phyloP scores from a whole-genome alignment of 305 asterid genomes.

The Rubia balearica region DNA sequence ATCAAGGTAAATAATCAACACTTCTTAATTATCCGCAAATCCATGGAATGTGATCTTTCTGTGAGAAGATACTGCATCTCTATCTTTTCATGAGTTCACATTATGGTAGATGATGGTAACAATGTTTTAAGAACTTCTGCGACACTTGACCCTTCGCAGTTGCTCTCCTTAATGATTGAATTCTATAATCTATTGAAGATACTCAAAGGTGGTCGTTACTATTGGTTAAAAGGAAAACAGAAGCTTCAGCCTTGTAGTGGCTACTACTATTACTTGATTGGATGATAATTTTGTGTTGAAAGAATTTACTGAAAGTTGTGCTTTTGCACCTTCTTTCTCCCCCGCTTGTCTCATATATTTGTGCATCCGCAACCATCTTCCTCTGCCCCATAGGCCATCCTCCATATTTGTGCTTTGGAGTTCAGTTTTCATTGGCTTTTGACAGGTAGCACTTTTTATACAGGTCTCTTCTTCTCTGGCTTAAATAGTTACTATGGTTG shows the following conservation, averaged over 20 bases:
- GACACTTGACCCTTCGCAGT: not conserved
- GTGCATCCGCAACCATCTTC: not conserved
- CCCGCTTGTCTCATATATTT: not conserved
- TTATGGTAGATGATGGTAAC: not conserved
- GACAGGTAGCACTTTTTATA: not conserved
- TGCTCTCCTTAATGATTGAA: not conserved
- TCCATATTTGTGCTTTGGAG: not conserved
- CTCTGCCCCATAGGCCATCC: not conserved
- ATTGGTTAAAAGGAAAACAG: not conserved
- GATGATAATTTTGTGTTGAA: not conserved
- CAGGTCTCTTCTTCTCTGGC: not conserved
- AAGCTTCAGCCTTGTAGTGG: not conserved
- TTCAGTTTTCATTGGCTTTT: not conserved
- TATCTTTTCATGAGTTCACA: not conserved
- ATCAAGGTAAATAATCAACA: slow-evolving; percentile 54
- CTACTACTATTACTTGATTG: not conserved
- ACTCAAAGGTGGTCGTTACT: not conserved
- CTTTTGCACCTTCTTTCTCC: not conserved
- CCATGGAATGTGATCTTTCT: not conserved
- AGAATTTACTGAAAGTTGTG: not conserved
- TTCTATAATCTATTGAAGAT: not conserved
- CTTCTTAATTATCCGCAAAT: not conserved
- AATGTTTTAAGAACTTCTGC: not conserved
- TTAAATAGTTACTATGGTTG: too few relatives aligned
- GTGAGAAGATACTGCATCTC: not conserved